Conservation (phyloP, 345 rosid genomes). For the Murraya koenigii region DNA sequence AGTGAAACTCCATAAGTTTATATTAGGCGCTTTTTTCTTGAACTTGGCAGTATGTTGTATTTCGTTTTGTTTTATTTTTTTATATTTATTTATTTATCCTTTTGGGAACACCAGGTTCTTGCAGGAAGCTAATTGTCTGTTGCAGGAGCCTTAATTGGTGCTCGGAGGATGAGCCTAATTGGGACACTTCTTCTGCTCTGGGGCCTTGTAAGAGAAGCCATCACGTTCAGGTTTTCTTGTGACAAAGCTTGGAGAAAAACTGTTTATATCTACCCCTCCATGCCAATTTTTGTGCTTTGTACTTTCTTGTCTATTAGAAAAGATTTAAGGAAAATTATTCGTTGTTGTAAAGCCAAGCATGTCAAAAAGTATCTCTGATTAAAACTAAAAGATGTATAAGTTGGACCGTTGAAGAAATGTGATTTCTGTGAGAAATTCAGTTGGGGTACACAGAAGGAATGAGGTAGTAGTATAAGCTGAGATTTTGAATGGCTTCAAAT, state of each 20-base stretch:
- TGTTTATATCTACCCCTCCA: slow-evolving; percentile 38
- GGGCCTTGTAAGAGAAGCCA: slow-evolving; percentile 53
- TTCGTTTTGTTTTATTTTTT: too few relatives aligned
- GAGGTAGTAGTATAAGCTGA: too few relatives aligned
- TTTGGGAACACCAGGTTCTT: too few relatives aligned
- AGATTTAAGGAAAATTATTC: slow-evolving; percentile 58
- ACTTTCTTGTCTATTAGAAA: slow-evolving; percentile 61
- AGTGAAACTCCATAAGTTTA: too few relatives aligned
- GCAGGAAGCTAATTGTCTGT: slow-evolving; percentile 75
- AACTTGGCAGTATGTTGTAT: background rate
- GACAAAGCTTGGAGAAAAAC: slow-evolving; percentile 10
- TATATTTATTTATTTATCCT: too few relatives aligned
- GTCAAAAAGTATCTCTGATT: too few relatives aligned
- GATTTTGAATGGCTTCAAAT: too few relatives aligned
- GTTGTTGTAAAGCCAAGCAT: slow-evolving; percentile 24
- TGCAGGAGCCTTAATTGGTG: slow-evolving; percentile 60
- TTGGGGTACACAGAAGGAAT: too few relatives aligned
- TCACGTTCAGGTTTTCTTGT: slow-evolving; percentile 23
- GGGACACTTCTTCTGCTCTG: slow-evolving; percentile 59
- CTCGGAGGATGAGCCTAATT: slow-evolving; percentile 56
- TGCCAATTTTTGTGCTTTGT: slow-evolving; percentile 45
- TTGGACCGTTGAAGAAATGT: too few relatives aligned
- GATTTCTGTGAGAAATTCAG: too few relatives aligned
- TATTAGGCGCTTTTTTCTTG: background rate
- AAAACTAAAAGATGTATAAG: too few relatives aligned